These are phyloP conservation scores for Sanghuangporus sanghuang DNA, from an alignment of 1,284 basidiomycete species.

Conservation along the genomic window DNA sequence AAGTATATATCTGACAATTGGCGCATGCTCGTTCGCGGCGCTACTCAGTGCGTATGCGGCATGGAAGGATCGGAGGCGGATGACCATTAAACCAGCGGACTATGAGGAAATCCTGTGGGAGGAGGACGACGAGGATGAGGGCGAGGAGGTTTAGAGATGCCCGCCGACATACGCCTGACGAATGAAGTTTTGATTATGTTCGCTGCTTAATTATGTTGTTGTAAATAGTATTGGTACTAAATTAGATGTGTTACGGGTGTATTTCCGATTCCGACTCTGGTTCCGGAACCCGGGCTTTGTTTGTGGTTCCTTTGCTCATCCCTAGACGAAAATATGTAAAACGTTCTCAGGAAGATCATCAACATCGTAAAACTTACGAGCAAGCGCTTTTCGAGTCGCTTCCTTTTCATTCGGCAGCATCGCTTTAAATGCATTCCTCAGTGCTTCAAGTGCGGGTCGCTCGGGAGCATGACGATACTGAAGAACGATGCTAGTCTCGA, in stretches of 20 bases:
- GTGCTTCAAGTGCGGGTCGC: background rate
- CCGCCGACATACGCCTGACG: no score
- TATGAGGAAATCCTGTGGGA: constrained; percentile 17
- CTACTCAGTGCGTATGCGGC: constrained; percentile 43
- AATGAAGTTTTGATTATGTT: no score
- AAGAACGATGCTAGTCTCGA: background rate
- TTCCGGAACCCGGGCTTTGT: background rate
- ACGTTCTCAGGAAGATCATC: background rate
- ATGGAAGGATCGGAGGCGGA: constrained; percentile 39
- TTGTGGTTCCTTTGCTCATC: background rate
- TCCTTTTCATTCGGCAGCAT: constrained; percentile 3
- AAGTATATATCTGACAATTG: constrained; percentile 45
- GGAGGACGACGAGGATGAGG: constrained; percentile 5
- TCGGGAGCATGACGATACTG: background rate
- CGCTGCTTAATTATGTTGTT: background rate
- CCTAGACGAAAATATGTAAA: background rate
- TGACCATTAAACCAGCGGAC: constrained; percentile 8
- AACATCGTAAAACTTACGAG: background rate
- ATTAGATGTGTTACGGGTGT: background rate
- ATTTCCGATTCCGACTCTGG: background rate
- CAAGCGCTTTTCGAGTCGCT: background rate
- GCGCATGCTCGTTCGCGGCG: constrained; percentile 42
- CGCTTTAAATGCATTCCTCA: background rate
- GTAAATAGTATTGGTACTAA: background rate
- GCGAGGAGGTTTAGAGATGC: background rate